Evolutionary conservation across 164 flowering plant genomes (phyloP).

Genomic region (Vitis vinifera): DNA sequence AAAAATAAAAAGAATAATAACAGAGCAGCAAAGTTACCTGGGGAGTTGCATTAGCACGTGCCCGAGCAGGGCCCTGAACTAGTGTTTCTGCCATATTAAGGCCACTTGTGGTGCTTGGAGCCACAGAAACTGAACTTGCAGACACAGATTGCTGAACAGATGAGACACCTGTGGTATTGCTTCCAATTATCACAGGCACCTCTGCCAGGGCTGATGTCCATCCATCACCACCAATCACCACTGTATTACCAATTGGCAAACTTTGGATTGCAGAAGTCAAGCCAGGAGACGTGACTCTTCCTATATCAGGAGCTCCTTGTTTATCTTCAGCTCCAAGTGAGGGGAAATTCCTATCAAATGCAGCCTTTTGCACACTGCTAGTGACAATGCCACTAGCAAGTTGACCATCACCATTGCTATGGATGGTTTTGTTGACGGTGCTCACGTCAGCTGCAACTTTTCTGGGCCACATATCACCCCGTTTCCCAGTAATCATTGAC

Average conservation of each 20-base stretch:
- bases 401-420: slow-evolving; percentile 17
- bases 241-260: slow-evolving; percentile 41
- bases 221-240: slow-evolving; percentile 47
- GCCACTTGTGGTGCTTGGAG: slow-evolving; percentile 32
- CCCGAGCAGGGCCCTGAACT: slow-evolving; percentile 59
- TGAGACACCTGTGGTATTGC: slow-evolving; percentile 21
- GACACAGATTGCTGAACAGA: slow-evolving; percentile 35
- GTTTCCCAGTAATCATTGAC: slow-evolving; percentile 35
- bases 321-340: slow-evolving; percentile 31
- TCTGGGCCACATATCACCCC: slow-evolving; percentile 21
- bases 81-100: slow-evolving; percentile 86
- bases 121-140: slow-evolving; percentile 15
- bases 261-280: slow-evolving; percentile 44
- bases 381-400: slow-evolving; percentile 10
- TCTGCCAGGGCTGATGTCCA: slow-evolving; percentile 73
- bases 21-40: slow-evolving; percentile 40
- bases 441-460: slow-evolving; percentile 16
- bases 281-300: slow-evolving; percentile 57
- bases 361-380: slow-evolving; percentile 16
- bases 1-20: not conserved
- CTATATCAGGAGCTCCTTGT: slow-evolving; percentile 37
- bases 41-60: slow-evolving; percentile 42
- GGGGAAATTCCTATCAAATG: slow-evolving; percentile 42
- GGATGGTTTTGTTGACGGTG: slow-evolving; percentile 8
- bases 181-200: slow-evolving; percentile 47